Percentiles rank a stretch among this genome's conserved stretches.
Conservation (phyloP, 2,329 filamentous ascomycete genomes). For the Aspergillus udagawae region DNA sequence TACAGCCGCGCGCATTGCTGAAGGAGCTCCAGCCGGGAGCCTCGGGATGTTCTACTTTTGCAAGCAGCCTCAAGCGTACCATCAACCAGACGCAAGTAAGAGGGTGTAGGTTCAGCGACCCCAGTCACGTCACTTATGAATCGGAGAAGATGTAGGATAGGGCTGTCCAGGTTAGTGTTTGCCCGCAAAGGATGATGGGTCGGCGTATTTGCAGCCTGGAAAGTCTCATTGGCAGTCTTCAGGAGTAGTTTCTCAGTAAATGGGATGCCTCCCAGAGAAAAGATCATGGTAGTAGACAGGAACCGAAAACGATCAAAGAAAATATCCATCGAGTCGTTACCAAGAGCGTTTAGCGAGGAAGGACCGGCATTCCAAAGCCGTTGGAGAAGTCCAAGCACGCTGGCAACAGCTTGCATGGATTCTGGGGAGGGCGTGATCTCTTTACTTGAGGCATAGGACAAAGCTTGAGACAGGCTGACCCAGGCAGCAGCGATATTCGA, state of each 20-base stretch:
- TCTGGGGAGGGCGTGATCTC: conserved; percentile 87
- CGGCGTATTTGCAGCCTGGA: conserved; percentile 42
- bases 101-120: conserved; percentile 15
- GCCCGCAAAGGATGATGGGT: conserved; percentile 26
- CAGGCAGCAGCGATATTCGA: conserved; percentile 56
- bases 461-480: conserved; percentile 55
- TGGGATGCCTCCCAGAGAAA: conserved; percentile 46
- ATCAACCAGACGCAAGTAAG: conserved; percentile 28
- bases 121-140: conserved; percentile 24
- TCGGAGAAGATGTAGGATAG: conserved; percentile 38
- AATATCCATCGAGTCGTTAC: conserved; percentile 23
- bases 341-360: conserved; percentile 29
- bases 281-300: conserved; percentile 49
- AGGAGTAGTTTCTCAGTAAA: conserved; percentile 49
- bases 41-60: conserved; percentile 30
- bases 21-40: conserved; percentile 36
- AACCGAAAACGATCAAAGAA: conserved; percentile 51
- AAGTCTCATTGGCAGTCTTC: conserved; percentile 54
- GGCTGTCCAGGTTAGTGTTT: conserved; percentile 29
- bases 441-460: conserved; percentile 66
- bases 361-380: conserved; percentile 63
- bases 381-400: conserved; percentile 65
- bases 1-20: conserved; percentile 34
- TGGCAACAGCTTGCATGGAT: conserved; percentile 72
- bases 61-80: conserved; percentile 31